A percentile compares a stretch with the other conserved stretches of the same genome.
Evolutionary conservation across 2,329 filamentous ascomycete genomes (phyloP).

Genomic region (Lachnellula arida): DNA sequence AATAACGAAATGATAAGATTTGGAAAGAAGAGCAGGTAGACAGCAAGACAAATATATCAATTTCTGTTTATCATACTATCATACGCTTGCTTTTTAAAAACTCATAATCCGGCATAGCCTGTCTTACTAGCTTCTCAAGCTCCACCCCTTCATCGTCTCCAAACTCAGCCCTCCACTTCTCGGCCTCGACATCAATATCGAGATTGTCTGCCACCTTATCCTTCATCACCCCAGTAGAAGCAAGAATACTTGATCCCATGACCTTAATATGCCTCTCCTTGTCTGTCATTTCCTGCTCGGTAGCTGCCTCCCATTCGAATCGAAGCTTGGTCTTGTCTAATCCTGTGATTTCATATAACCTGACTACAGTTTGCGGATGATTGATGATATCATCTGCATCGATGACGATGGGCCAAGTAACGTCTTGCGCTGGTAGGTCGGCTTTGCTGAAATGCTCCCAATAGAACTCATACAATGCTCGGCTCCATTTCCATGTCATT

Average conservation of each 20-base stretch:
- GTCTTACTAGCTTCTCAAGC: not conserved
- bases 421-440: too few relatives aligned
- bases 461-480: too few relatives aligned
- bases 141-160: slow-evolving; percentile 2
- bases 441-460: too few relatives aligned
- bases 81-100: not conserved
- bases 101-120: slow-evolving; percentile 4
- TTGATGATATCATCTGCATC: too few relatives aligned
- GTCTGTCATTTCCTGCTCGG: not conserved
- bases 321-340: not conserved
- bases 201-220: not conserved
- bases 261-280: too few relatives aligned
- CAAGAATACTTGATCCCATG: not conserved
- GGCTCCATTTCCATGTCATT: too few relatives aligned
- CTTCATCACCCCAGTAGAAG: slow-evolving; percentile 1
- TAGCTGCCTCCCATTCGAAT: not conserved
- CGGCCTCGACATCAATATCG: not conserved
- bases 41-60: too few relatives aligned
- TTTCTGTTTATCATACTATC: too few relatives aligned
- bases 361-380: too few relatives aligned
- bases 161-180: slow-evolving; percentile 6
- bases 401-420: too few relatives aligned
- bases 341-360: not conserved
- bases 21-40: too few relatives aligned
- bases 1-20: too few relatives aligned